Base-by-base conservation (phyloP, 2,329 filamentous ascomycete species). In the Amphichorda felina region DNA sequence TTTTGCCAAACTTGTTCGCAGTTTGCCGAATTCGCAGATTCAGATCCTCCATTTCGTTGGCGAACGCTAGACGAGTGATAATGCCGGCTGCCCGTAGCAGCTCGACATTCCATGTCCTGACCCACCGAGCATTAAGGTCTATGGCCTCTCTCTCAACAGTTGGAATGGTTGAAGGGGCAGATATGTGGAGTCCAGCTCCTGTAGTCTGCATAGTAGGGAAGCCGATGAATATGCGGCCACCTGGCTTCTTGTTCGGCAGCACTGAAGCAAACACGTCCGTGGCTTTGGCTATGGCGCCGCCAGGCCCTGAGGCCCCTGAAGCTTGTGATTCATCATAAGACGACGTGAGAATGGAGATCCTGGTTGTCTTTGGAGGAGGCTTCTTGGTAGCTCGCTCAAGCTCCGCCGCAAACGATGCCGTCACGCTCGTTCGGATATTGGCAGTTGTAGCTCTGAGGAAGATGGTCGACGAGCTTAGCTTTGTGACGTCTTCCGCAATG, bases 191-290 rank as follows among this genome's bases (percentile, higher is more conserved):
- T 13, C 89, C 83, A 19, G 89, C 78, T 37, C 89, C 91, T 0
- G 93, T 98, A 0, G 91, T 98, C 61, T 98, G 91, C 46, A 89
- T 88, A 2, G 91, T 98, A 3, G 91, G 89, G 51, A 98, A 98
- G 0, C 91, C 91, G 50, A 98, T 98, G 50, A 96, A 98, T 37
- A 98, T 83, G 36, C 85, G 79, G 6, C 91, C 91, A 8, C 75
- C 75, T 0, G 73, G 72, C 46, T 84, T 83, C 55, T 87, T 93
- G 38, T 75, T 86, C 3, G 91, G 91, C 5, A 96, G 61, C 1
- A 98, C 88, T 2, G 88, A 91, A 2, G 82, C 75, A 55, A 98
- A 95, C 7, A 98, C 78, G 50, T 94, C 85, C 1, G 72, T 69
- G 3, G 74, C 70, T 41, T 79, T 75, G 7, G 70, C 63, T 9